Evolutionary conservation across 495 filamentous ascomycete species (phyloP), one percentile per base, ranked within the genome.

Genomic region (Penicillium riverlandense): DNA sequence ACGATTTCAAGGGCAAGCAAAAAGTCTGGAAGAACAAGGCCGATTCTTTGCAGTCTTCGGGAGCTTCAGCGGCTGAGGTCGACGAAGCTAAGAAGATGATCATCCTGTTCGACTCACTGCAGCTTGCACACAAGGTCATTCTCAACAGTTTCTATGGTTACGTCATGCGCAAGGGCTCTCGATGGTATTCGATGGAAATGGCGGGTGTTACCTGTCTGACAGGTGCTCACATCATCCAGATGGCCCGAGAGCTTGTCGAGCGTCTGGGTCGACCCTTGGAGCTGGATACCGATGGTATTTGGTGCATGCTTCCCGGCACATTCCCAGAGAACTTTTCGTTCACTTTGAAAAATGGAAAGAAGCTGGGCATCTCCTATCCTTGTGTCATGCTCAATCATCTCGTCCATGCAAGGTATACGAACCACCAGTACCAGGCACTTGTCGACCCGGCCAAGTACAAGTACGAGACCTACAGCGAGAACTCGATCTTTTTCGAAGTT

Each of bases 161-260:
- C 60, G 92, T 97, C 50, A 99, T 99, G 92, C 76, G 92, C 65
- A 99, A 99, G 62, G 92, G 92, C 6, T 96, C 91, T 34, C 77
- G 92, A 39, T 99, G 92, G 92, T 99, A 97, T 59, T 97, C 94
- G 32, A 86, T 99, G 87, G 92, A 97, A 63, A 99, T 99, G 92
- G 92, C 92, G 10, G 92, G 92, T 57, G 94, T 99, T 13, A 99
- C 92, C 28, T 99, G 92, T 71, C 66, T 99, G 45, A 99, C 92
- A 1, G 92, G 92, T 44, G 92, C 92, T 11, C 88, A 83, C 43
- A 99, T 99, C 61, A 99, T 99, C 61, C 92, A 97, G 59, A 84
- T 99, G 79, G 92, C 92, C 12, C 79, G 90, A 61, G 85, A 94
- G 53, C 76, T 99, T 12, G 90, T 99, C 9, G 92, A 99, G 57